Percentiles rank a stretch among this genome's conserved stretches.
Evolutionary conservation across 192 early-diverging fungal genomes (phyloP).

Genomic region (Globomyces pollinis-pini): DNA sequence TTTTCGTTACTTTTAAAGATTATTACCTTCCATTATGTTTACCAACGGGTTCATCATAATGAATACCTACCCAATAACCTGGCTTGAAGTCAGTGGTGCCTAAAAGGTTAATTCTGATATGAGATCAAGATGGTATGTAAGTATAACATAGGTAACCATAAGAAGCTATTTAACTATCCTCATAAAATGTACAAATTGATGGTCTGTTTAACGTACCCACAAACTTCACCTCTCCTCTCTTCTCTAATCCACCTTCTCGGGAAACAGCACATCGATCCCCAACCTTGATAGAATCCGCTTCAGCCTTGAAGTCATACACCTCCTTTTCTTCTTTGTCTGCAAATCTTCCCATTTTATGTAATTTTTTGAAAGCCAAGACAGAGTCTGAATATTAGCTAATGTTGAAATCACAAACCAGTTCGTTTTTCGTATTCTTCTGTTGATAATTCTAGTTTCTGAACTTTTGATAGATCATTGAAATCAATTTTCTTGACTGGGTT

Average conservation of each 20-base stretch:
- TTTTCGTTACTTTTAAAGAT: slow-evolving; percentile 35
- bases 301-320: slow-evolving; percentile 50
- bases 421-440: slow-evolving; percentile 84
- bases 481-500: slow-evolving; percentile 64
- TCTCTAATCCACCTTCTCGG: slow-evolving; percentile 40
- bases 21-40: slow-evolving; percentile 93
- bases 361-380: slow-evolving; percentile 80
- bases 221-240: slow-evolving; percentile 42
- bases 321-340: slow-evolving; percentile 32
- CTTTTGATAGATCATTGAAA: slow-evolving; percentile 79
- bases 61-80: slow-evolving; percentile 88
- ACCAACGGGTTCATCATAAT: slow-evolving; percentile 94
- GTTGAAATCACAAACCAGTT: slow-evolving; percentile 21
- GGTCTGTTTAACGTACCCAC: slow-evolving; percentile 63
- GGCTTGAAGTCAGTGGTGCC: slow-evolving; percentile 78
- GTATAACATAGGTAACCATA: too few relatives aligned
- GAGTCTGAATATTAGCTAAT: too few relatives aligned
- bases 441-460: slow-evolving; percentile 87
- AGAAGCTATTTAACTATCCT: neutral
- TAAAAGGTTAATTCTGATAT: slow-evolving; percentile 3
- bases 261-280: slow-evolving; percentile 81
- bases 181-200: neutral
- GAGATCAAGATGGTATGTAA: neutral
- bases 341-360: slow-evolving; percentile 72
- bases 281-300: slow-evolving; percentile 56